These are phyloP conservation scores for Priceomyces medius DNA, from an alignment of 805 yeast species.

Conservation along the genomic window DNA sequence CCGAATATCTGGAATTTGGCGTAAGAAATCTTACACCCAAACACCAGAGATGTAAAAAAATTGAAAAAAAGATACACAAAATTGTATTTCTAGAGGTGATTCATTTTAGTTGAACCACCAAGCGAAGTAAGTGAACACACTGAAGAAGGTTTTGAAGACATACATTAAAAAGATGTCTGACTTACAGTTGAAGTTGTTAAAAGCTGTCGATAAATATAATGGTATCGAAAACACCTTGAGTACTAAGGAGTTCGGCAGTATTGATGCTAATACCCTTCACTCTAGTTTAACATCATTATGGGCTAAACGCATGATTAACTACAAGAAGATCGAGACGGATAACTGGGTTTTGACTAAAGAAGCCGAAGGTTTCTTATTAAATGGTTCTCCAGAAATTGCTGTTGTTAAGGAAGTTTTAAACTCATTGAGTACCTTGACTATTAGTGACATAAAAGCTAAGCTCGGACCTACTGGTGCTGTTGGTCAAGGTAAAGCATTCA, in stretches of 20 bases:
- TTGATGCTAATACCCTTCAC: constrained; percentile 64
- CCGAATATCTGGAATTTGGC: neutral
- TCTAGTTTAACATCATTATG: constrained; percentile 85
- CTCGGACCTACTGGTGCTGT: constrained; percentile 83
- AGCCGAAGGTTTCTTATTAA: constrained; percentile 70
- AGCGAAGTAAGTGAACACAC: neutral
- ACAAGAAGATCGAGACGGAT: constrained; percentile 71
- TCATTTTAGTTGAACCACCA: neutral
- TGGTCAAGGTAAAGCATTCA: constrained; percentile 97
- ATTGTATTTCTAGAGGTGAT: neutral
- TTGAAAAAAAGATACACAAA: neutral
- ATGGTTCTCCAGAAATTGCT: constrained; percentile 91
- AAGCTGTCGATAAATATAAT: constrained; percentile 56
- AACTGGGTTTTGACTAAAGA: constrained; percentile 74
- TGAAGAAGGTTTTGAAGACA: neutral
- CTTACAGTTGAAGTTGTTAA: constrained; percentile 60
- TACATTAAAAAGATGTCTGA: constrained; percentile 55
- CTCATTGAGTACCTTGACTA: constrained; percentile 75
- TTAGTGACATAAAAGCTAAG: constrained; percentile 67
- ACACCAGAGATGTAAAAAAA: neutral
- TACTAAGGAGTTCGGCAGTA: constrained; percentile 56
- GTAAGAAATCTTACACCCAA: neutral
- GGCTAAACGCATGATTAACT: constrained; percentile 78
- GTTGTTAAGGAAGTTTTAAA: constrained; percentile 71
- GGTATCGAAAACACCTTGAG: constrained; percentile 67